Base-by-base conservation (phyloP, 2,329 filamentous ascomycete species). In the Paradendryphiella salina region DNA sequence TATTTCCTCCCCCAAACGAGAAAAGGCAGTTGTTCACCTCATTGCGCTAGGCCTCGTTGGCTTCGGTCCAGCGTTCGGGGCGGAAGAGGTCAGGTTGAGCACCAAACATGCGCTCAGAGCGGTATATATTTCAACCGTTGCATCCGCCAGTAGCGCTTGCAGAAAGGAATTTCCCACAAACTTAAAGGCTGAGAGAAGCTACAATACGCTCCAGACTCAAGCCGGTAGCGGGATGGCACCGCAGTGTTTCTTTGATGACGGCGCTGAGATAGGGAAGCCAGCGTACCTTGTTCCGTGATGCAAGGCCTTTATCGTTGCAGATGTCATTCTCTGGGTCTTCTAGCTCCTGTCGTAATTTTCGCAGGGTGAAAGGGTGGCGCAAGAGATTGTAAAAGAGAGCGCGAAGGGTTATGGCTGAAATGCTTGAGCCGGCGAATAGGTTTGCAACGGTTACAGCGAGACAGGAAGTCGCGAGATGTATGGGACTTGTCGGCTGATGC, bases 341-440 rank as follows among this genome's bases (percentile, higher is more conserved):
- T 2, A 40, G 14, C 14, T 40, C 37, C 4, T 31, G 1, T 29
- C 21, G 37, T 6, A 40, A 23, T 8, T 14, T n/a, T 14, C 31
- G 21, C n/a, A 29, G 13, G 9, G 15, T 5, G 1, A 9, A 4
- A 5, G 58, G 61, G 34, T 54, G 57, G 20, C 54, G 8, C 9
- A 37, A 26, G 26, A 55, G 46, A 39, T 57, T 36, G 57, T 61
- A 57, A 17, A 59, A 32, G 50, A 63, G 34, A 23, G 54, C 53
- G 28, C 55, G 50, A 13, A 56, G 15, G 15, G 50, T 32, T 10
- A 59, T 58, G 28, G 44, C 48, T 14, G 60, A 54, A 3, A 53
- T 58, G 46, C 63, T 59, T 1, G 50, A 53, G 45, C 63, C 63
- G 20, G 57, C 63, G 9, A 64, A 49, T 42, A 65, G 50, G 37